Conservation (phyloP, 2,329 filamentous ascomycete genomes). For the Fusarium chaquense region DNA sequence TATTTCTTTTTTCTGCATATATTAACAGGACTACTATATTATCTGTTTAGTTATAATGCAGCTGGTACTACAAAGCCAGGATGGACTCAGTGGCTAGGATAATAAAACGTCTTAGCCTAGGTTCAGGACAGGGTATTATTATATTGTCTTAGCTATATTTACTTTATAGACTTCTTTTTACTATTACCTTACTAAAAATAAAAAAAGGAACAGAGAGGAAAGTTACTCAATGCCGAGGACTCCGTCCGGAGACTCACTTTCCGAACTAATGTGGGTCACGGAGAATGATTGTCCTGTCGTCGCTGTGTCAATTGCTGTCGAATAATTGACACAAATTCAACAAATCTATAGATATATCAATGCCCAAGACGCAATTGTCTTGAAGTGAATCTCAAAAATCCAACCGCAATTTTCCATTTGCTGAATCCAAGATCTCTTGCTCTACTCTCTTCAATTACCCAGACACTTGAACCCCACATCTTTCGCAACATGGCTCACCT, state of each 20-base stretch:
- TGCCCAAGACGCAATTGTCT: fast-evolving
- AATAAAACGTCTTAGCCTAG: too few species aligned
- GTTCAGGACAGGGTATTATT: too few species aligned
- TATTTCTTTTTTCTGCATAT: too few species aligned
- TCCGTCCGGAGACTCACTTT: constrained; percentile 1
- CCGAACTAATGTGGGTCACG: neutral
- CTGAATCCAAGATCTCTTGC: fast-evolving
- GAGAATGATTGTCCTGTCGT: neutral
- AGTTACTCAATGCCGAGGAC: neutral
- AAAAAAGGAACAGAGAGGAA: too few species aligned
- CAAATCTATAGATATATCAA: neutral
- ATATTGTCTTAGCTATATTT: too few species aligned
- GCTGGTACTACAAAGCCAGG: too few species aligned
- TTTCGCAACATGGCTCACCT: neutral
- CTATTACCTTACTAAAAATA: too few species aligned
- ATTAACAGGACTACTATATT: too few species aligned
- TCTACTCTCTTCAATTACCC: neutral
- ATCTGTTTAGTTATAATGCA: too few species aligned
- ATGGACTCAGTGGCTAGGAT: too few species aligned
- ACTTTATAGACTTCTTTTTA: too few species aligned
- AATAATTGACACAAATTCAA: too few species aligned
- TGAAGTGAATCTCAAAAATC: fast-evolving
- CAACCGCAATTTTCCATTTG: fast-evolving
- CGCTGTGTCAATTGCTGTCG: neutral
- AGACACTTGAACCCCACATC: neutral